Conservation (phyloP, 75 land plant species). For the Pinus taeda region DNA sequence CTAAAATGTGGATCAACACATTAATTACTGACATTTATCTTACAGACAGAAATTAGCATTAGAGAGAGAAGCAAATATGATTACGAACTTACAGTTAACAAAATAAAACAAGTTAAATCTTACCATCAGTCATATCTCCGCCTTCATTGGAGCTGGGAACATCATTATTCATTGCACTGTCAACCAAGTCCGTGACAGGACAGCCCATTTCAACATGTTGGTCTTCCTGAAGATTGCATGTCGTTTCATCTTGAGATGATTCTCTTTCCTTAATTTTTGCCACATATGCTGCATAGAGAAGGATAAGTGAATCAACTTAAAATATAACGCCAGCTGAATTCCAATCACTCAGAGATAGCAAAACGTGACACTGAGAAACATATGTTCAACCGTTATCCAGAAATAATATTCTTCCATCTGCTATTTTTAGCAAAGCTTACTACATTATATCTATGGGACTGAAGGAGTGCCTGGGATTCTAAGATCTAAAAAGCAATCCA, state of each 20-base stretch:
- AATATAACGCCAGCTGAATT: neutral
- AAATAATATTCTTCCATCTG: neutral
- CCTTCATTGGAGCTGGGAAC: neutral
- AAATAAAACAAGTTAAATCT: neutral
- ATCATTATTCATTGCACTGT: neutral
- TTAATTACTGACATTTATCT: neutral
- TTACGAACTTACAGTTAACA: neutral
- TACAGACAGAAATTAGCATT: neutral
- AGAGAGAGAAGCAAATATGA: neutral
- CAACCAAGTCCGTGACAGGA: neutral
- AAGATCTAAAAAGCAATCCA: neutral
- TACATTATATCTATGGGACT: neutral
- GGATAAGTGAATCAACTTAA: neutral
- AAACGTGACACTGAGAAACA: neutral
- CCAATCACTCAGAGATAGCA: neutral
- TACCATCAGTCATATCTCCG: slow-evolving; percentile 5
- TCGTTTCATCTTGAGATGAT: slow-evolving; percentile 1
- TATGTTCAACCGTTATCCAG: neutral
- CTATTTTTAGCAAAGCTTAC: neutral
- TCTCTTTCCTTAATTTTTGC: slow-evolving; percentile 5
- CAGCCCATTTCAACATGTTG: neutral
- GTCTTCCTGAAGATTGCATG: neutral
- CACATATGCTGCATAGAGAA: slow-evolving; percentile 6
- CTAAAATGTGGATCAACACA: neutral
- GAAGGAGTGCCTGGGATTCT: neutral